Conservation (phyloP, 208 protist species). For the Leishmania amazonensis region DNA sequence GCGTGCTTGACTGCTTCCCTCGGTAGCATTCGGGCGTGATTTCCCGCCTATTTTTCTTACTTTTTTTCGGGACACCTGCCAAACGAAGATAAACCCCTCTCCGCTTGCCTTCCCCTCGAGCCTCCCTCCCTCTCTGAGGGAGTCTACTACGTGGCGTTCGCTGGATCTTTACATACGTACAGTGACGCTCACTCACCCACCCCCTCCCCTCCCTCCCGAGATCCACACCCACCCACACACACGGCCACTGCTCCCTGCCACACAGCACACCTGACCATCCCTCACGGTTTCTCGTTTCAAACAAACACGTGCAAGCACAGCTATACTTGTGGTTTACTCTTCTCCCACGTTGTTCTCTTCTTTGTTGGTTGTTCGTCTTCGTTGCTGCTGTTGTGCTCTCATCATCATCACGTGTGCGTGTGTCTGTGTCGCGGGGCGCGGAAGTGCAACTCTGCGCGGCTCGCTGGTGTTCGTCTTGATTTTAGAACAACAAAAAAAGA, state of each 20-base stretch:
- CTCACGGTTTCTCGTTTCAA: background rate
- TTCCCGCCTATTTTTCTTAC: background rate
- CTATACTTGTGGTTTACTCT: background rate
- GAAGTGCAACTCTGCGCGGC: background rate
- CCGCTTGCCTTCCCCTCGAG: background rate
- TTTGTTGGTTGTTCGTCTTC: background rate
- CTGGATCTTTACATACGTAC: background rate
- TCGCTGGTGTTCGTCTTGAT: background rate
- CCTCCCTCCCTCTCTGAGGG: background rate
- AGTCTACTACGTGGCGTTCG: background rate
- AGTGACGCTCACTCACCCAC: background rate
- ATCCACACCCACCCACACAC: background rate
- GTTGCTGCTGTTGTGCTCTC: background rate
- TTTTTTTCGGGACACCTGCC: background rate
- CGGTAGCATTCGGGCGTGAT: background rate
- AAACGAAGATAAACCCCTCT: background rate
- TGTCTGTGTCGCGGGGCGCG: background rate
- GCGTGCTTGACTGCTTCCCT: background rate
- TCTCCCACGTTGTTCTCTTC: background rate
- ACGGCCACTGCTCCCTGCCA: background rate
- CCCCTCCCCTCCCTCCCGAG: background rate
- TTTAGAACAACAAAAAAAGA: background rate
- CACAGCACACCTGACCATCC: background rate
- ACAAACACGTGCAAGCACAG: background rate
- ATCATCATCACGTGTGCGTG: background rate